A percentile compares a stretch with the other conserved stretches of the same genome.
Conservation (phyloP, 768 basidiomycete species). For the Tricholoma sp. region DNA sequence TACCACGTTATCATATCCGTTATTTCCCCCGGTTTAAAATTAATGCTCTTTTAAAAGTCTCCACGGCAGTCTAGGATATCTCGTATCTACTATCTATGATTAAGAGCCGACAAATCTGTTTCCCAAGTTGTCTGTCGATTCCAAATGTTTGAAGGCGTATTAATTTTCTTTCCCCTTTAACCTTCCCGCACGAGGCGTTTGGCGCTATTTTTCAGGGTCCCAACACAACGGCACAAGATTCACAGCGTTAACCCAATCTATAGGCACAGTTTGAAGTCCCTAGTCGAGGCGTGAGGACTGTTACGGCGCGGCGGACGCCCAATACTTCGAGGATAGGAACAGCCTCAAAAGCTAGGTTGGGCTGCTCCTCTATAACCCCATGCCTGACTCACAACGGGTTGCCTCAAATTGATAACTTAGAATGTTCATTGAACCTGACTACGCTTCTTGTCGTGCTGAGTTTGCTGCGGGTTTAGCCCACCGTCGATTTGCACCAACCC, state of each 20-base stretch:
- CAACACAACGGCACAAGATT: neutral
- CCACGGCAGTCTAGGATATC: neutral
- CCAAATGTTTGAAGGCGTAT: neutral
- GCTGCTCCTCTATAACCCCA: neutral
- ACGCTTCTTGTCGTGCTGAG: neutral
- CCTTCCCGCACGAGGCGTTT: neutral
- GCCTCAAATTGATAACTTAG: neutral
- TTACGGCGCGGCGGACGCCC: too few species aligned
- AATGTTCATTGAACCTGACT: too few species aligned
- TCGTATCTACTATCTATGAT: neutral
- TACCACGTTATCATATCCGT: too few species aligned
- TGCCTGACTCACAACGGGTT: neutral
- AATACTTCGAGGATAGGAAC: neutral
- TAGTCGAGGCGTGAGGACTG: too few species aligned
- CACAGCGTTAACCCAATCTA: neutral
- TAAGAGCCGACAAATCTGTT: neutral
- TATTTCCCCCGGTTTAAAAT: neutral
- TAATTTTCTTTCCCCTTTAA: neutral
- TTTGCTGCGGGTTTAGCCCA: neutral
- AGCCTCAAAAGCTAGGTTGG: neutral
- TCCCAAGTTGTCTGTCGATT: neutral
- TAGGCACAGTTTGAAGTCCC: too few species aligned
- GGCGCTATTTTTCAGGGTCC: neutral
- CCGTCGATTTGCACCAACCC: neutral
- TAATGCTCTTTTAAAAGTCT: too few species aligned